Evolutionary conservation across 768 basidiomycete species (phyloP), one percentile per base, ranked within the genome.

Genomic region (Calocera cornea): DNA sequence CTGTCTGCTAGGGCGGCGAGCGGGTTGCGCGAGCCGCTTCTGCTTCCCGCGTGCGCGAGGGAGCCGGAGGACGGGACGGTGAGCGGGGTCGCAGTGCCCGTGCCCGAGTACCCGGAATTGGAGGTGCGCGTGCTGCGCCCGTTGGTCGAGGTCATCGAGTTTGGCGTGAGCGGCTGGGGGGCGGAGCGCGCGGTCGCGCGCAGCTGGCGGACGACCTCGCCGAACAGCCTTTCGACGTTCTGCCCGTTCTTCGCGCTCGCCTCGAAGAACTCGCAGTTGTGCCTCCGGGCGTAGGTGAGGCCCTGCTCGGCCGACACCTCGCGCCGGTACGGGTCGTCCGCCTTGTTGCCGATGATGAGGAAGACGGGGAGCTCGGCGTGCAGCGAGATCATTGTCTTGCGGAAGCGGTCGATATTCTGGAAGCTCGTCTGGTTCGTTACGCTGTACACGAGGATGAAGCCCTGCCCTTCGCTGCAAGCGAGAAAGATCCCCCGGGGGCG

Each of bases 361-460:
- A 95, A 91, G 70, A 90, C 85, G 67, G 92, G 88, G 72, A 87
- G 85, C 73, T 85, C 83, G 72, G 92, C 83, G 78, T 95, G 93
- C 64, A 94, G 92, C 70, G 89, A 87, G 74, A 87, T 78, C 84
- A 95, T 92, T 22, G 91, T 89, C 76, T 93, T 88, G 67, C 91
- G 86, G 79, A 94, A 93, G 72, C 89, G 86, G 73, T 93, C 89
- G 68, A 95, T 85, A 2, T 92, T 87, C 72, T 94, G 88, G 71
- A 94, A 97, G 22, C 91, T 92, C 69, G 87, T 85, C 75, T 92
- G 85, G n/a, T 92, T 94, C 67, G 92, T 90, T 76, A 97, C 95
- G 47, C 93, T 95, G 79, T 97, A 97, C 68, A 97, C 94, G 60
- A 97, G 84, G 72, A 97, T 89, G 77, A 97, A 95, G n/a, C 93